Percentiles rank a stretch among this genome's conserved stretches.
phyloP scores from a whole-genome alignment of 2,329 filamentous ascomycete species.

The Rhynchosporium secalis region DNA sequence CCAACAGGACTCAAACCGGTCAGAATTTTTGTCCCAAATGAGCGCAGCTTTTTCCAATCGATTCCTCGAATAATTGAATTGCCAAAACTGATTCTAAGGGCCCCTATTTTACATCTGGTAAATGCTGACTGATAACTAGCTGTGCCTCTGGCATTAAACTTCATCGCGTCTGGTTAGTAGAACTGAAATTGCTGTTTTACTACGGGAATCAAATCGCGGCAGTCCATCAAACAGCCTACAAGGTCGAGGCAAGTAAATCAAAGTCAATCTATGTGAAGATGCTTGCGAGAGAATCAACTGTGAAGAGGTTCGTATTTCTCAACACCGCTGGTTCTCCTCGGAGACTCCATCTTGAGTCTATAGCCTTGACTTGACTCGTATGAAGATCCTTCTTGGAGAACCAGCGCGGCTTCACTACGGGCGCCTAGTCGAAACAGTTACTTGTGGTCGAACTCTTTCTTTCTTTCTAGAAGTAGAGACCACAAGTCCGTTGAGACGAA shows the following conservation, averaged over 20 bases:
- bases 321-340: conserved; percentile 30
- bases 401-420: conserved; percentile 73
- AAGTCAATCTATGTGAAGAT: conserved; percentile 24
- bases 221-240: conserved; percentile 44
- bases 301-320: conserved; percentile 43
- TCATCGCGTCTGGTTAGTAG: conserved; percentile 88
- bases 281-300: conserved; percentile 33
- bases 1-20: conserved; percentile 85
- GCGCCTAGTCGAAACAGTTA: conserved; percentile 63
- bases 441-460: conserved; percentile 53
- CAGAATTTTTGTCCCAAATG: conserved; percentile 42
- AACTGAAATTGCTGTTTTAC: conserved; percentile 33
- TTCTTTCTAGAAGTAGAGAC: conserved; percentile 27
- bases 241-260: conserved; percentile 27
- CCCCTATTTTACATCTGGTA: not conserved
- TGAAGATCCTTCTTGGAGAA: conserved; percentile 17
- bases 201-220: conserved; percentile 59
- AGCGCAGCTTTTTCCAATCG: conserved; percentile 15
- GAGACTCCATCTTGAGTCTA: conserved; percentile 14
- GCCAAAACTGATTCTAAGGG: not conserved
- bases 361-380: not conserved
- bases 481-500: conserved; percentile 49
- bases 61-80: not conserved
- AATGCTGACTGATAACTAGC: conserved; percentile 49
- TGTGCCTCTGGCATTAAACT: conserved; percentile 80